Base-by-base conservation (phyloP, 495 filamentous ascomycete species). In the Apiosordaria backusii region DNA sequence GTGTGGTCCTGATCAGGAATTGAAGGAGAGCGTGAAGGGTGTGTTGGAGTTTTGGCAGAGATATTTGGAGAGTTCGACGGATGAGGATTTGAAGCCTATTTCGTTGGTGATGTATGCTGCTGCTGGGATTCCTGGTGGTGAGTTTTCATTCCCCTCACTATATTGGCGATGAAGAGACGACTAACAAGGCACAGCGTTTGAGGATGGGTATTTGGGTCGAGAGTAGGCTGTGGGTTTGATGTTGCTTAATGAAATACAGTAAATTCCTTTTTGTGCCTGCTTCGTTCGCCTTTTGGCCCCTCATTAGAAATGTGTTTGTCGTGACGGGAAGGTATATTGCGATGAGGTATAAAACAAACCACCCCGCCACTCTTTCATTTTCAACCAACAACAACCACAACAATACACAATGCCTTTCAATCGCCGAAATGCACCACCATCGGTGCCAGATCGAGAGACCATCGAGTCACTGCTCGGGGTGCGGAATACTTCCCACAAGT, bases 31-130 rank as follows among this genome's bases (percentile, higher is more conserved):
- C 3, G 77, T 81, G 10, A 77, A 81, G 50, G 74, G 72, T 0
- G 81, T 88, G 50, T 70, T 87, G 4, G 74, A 80, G 9, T 78
- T 78, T 2, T 89, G 87, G 87, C 78, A 84, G 65, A 74, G 75
- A 10, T 79, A 78, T 62, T 75, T 85, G 74, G 71, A 80, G 16
- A 61, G 78, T 7, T 61, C 69, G 24, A 79, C 76, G 7, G 78
- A 82, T 4, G 79, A 83, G 40, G 83, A 85, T 54, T 67, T 88
- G 69, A 70, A 79, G 45, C 86, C 87, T 0, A 89, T 89, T 57
- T 87, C 86, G 25, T 70, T 80, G 62, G 86, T 85, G 29, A 90
- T 90, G 88, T 89, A 87, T 79, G 86, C 88, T 54, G 77, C 87
- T 4, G 87, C 86, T 58, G 68, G 89, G 71, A 80, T 84, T 58